These are phyloP conservation scores for Amauroascus niger DNA, from an alignment of 2,329 filamentous ascomycete genomes.

Conservation along the genomic window DNA sequence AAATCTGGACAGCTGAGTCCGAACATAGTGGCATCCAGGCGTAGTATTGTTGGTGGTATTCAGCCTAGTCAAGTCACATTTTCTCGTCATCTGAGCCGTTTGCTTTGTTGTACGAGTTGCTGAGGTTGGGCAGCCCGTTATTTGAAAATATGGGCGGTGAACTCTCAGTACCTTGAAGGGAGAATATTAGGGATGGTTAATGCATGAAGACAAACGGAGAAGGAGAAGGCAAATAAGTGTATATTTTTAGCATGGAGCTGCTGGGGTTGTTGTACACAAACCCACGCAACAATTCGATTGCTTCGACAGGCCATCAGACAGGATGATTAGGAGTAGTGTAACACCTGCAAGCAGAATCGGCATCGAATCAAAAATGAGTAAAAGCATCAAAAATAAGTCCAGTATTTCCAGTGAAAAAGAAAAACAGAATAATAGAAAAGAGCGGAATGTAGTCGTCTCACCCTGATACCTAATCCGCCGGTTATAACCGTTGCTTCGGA, in stretches of 20 bases:
- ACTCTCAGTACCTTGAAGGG: background rate
- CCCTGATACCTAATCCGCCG: background rate
- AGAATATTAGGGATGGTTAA: background rate
- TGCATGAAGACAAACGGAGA: background rate
- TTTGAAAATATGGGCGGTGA: background rate
- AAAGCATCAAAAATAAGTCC: background rate
- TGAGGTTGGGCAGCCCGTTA: constrained; percentile 8
- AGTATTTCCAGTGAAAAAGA: background rate
- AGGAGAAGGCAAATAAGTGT: background rate
- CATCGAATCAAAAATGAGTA: background rate
- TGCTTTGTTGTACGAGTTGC: constrained; percentile 4
- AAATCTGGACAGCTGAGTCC: background rate
- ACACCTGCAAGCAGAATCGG: background rate
- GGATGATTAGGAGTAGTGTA: constrained; percentile 5
- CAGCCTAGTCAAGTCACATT: constrained; percentile 3
- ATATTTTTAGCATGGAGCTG: background rate
- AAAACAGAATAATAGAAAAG: background rate
- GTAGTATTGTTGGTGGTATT: constrained; percentile 9
- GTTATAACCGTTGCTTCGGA: background rate
- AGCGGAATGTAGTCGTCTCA: background rate
- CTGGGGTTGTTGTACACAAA: background rate
- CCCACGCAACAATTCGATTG: background rate
- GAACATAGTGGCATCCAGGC: constrained; percentile 9
- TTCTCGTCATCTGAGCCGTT: constrained; percentile 10
- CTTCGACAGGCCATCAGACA: constrained; percentile 1